Evolutionary conservation across 2,329 filamentous ascomycete genomes (phyloP), one percentile per base, ranked within the genome.

Genomic region (Thelonectria rubi): DNA sequence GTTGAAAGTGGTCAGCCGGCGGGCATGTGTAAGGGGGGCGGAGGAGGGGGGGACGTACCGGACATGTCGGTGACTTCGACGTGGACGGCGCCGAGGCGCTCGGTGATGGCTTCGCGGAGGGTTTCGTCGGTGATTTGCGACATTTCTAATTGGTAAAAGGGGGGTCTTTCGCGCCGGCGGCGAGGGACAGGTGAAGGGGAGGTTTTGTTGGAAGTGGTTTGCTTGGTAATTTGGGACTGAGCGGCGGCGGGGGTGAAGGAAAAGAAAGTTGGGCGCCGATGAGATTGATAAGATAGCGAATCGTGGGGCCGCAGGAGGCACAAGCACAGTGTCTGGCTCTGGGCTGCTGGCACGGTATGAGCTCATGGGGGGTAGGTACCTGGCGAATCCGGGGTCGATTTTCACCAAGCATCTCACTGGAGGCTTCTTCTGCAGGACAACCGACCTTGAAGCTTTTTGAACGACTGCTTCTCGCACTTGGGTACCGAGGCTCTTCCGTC

Each of bases 31-130:
- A 17, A 52, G 51, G 49, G 61, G 62, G 55, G 12, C 5, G 15
- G 39, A n/a, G 58, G 52, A 47, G 51, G 5, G 30, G 47, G 50
- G 17, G 18, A 75, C 82, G 61, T 86, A 97, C 94, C 94, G 66
- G 93, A 97, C 83, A 97, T 88, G 79, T 98, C 94, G 66, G 92
- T 91, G 69, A 97, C 93, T 72, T 95, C 89, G 65, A 97, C 93
- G 79, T 96, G 87, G 26, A 84, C 83, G 20, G 93, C 93, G 59
- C 87, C 84, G 56, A 97, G 82, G 66, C 88, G 87, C 69, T 90
- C 81, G 39, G 82, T 84, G 69, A 97, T 84, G 62, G 90, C 91
- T 45, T 81, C 80, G 73, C 85, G 88, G 56, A 98, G 83, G 50
- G 83, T 85, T 39, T 88, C 87, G 62, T 93, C 88, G 45, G 93